Percentiles rank a stretch among this genome's conserved stretches.
Conservation (phyloP, 192 early-diverging fungal genomes). For the Coemansia sp. region DNA sequence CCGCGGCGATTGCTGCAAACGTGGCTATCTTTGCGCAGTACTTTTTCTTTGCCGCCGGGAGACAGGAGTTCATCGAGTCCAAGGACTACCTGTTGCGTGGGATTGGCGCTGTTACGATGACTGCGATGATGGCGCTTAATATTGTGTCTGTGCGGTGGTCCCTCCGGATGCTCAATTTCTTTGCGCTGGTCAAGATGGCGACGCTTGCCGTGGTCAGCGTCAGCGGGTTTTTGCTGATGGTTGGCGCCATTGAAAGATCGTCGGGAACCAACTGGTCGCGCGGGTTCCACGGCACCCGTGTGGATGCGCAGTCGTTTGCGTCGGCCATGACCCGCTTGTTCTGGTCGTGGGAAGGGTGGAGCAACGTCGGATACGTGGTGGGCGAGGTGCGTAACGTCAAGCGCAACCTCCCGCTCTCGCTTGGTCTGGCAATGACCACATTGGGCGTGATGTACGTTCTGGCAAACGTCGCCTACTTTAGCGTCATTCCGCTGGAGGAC, state of each 20-base stretch:
- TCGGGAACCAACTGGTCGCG: slow-evolving; percentile 58
- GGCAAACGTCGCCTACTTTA: slow-evolving; percentile 81
- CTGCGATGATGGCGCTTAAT: slow-evolving; percentile 62
- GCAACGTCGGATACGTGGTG: slow-evolving; percentile 76
- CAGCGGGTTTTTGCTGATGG: slow-evolving; percentile 69
- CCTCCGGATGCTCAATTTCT: slow-evolving; percentile 63
- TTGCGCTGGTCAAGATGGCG: slow-evolving; percentile 72
- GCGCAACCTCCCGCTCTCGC: slow-evolving; percentile 71
- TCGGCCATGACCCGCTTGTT: slow-evolving; percentile 56
- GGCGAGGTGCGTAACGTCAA: slow-evolving; percentile 81
- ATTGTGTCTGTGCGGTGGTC: slow-evolving; percentile 64
- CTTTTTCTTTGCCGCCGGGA: slow-evolving; percentile 53
- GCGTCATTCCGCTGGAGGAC: slow-evolving; percentile 67
- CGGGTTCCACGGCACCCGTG: slow-evolving; percentile 64
- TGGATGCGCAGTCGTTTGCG: slow-evolving; percentile 55
- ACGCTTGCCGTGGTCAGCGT: slow-evolving; percentile 66
- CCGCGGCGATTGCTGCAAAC: slow-evolving; percentile 55
- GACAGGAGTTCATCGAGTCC: slow-evolving; percentile 21
- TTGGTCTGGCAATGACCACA: slow-evolving; percentile 71
- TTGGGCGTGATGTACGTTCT: slow-evolving; percentile 71
- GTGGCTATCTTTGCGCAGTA: slow-evolving; percentile 55
- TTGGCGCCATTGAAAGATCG: slow-evolving; percentile 50
- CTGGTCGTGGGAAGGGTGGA: slow-evolving; percentile 65
- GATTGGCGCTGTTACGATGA: slow-evolving; percentile 60
- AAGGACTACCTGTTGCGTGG: slow-evolving; percentile 45